phyloP scores from a whole-genome alignment of 1,284 basidiomycete species.

The Heliocybe sulcata region DNA sequence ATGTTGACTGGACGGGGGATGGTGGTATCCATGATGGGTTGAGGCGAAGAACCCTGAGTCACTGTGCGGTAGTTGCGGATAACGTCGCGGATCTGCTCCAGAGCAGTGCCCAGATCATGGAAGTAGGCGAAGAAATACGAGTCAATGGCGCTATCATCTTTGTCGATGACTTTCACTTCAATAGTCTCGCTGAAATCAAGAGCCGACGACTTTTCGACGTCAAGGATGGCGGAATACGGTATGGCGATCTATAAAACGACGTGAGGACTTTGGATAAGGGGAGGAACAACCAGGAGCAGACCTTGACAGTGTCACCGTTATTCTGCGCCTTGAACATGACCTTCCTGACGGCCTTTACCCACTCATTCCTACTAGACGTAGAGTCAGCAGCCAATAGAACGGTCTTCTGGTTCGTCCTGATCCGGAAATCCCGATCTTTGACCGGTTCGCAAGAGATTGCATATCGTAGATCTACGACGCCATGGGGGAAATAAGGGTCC shows the following conservation, averaged over 20 bases:
- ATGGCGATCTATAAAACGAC: conserved; percentile 72
- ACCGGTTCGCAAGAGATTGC: conserved; percentile 80
- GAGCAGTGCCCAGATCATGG: conserved; percentile 65
- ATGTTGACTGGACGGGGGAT: conserved; percentile 26
- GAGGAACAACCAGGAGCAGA: conserved; percentile 19
- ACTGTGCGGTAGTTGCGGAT: conserved; percentile 50
- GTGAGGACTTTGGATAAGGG: not conserved
- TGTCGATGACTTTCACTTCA: conserved; percentile 86
- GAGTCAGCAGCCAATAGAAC: conserved; percentile 76
- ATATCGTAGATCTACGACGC: conserved; percentile 90
- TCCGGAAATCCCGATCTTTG: conserved; percentile 67
- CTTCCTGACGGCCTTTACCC: conserved; percentile 89
- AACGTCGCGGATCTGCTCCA: conserved; percentile 73
- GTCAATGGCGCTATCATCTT: conserved; percentile 72
- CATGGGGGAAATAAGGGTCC: conserved; percentile 97
- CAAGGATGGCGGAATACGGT: conserved; percentile 83
- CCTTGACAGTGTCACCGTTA: conserved; percentile 91
- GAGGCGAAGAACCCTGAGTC: conserved; percentile 29
- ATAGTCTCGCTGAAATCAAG: conserved; percentile 95
- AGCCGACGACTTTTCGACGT: conserved; percentile 81
- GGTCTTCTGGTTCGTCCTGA: conserved; percentile 76
- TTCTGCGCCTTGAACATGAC: conserved; percentile 95
- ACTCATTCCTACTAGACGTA: conserved; percentile 76
- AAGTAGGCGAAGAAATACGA: conserved; percentile 95
- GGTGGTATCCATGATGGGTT: conserved; percentile 64